Conservation (phyloP, 73 alveolate genomes). For the Loxodes magnus region DNA sequence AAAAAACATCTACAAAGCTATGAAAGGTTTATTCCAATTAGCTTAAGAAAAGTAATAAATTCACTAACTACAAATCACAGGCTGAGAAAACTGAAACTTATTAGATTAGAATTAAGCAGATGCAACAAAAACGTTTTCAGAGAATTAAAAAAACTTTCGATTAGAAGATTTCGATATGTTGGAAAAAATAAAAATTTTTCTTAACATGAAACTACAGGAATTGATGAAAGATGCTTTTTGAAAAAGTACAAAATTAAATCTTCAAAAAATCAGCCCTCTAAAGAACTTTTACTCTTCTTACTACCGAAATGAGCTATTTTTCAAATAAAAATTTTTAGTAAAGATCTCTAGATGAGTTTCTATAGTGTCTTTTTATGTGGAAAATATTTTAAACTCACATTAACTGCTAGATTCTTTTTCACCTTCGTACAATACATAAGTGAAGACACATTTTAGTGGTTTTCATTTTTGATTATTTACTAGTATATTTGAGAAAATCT, state of each 20-base stretch:
- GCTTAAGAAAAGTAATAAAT: conserved; percentile 50
- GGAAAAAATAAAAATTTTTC: conserved; percentile 37
- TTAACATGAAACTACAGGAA: conserved; percentile 43
- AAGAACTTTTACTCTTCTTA: conserved; percentile 69
- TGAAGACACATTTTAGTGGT: conserved; percentile 38
- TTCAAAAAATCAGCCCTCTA: conserved; percentile 32
- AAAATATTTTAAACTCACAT: conserved; percentile 48
- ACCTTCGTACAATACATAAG: conserved; percentile 30
- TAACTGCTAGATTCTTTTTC: conserved; percentile 46
- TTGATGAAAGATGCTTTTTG: conserved; percentile 49
- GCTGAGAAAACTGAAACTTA: conserved; percentile 34
- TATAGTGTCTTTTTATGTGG: conserved; percentile 61
- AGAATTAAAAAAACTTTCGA: conserved; percentile 24
- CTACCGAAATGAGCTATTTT: conserved; percentile 34
- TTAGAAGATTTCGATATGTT: conserved; percentile 23
- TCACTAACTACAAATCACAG: conserved; percentile 20
- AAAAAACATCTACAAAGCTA: conserved; percentile 67
- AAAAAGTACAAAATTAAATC: conserved; percentile 31
- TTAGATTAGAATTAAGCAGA: conserved; percentile 18
- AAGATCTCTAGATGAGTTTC: conserved; percentile 54
- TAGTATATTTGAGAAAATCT: conserved; percentile 33
- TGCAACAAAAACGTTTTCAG: conserved; percentile 31
- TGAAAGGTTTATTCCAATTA: conserved; percentile 70
- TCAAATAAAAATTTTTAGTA: conserved; percentile 51
- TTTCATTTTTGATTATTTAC: conserved; percentile 39